These are phyloP conservation scores for Ceratobasidium sp. DNA, from an alignment of 1,284 basidiomycete species.

Conservation along the genomic window DNA sequence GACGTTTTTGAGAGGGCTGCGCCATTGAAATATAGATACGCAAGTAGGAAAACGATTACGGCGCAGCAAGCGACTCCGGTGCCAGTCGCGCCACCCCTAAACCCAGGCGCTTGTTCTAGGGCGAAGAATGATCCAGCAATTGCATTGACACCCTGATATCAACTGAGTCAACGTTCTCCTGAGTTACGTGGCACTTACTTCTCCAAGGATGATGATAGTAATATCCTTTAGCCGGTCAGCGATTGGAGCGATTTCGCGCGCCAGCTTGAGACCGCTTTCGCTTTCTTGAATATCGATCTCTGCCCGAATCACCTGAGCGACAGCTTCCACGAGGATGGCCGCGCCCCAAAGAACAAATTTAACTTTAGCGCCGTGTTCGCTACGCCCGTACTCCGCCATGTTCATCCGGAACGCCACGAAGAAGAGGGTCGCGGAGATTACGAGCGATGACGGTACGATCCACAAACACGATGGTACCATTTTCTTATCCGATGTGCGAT, in stretches of 20 bases:
- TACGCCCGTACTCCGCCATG: background rate
- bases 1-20: slow-evolving; percentile 13
- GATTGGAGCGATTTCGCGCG: background rate
- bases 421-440: slow-evolving; percentile 16
- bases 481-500: too few relatives aligned
- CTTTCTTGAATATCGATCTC: slow-evolving; percentile 18
- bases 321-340: slow-evolving; percentile 27
- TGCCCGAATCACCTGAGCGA: slow-evolving; percentile 21
- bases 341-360: slow-evolving; percentile 28
- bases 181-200: background rate
- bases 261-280: background rate
- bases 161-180: too few relatives aligned
- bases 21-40: slow-evolving; percentile 33
- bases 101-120: slow-evolving; percentile 23
- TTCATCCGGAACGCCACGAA: slow-evolving; percentile 14
- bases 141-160: slow-evolving; percentile 24
- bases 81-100: background rate
- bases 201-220: slow-evolving; percentile 37
- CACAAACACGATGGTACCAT: background rate
- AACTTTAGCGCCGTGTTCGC: slow-evolving; percentile 13
- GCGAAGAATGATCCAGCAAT: slow-evolving; percentile 36
- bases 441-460: slow-evolving; percentile 17
- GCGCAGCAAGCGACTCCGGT: slow-evolving; percentile 20
- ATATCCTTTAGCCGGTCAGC: slow-evolving; percentile 21
- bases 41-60: slow-evolving; percentile 29